Base-by-base conservation (phyloP, 768 basidiomycete genomes). In the Russula emetica region DNA sequence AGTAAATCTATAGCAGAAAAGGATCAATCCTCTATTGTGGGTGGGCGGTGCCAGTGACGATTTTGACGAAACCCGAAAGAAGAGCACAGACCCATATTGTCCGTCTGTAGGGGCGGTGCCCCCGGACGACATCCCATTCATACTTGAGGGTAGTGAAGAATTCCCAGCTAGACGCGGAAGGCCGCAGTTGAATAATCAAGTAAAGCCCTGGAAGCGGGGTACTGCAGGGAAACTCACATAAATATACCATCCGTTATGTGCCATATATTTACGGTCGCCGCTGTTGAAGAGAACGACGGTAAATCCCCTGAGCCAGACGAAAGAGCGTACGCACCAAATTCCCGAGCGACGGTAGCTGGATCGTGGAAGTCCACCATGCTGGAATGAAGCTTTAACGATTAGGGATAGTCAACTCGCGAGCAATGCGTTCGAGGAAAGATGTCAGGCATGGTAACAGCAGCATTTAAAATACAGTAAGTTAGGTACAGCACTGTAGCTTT, bases 81-180 rank as follows among this genome's bases (percentile, higher is more conserved):
- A 54, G 28, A 26, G 10, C 16, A 61, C 60, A 24, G 16, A 59
- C 58, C 58, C 47, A 59, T 50, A 59, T 59, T 5, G 58, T 28
- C 58, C n/a, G n/a, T n/a, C 36, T 18, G 58, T 51, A 59, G 0
- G 34, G 26, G 6, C 36, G 49, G 40, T 18, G 36, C n/a, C 26
- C 55, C 14, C 20, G 28, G n/a, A 45, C 32, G 4, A 57, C 40
- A 16, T 44, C 22, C 55, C 42, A 57, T 5, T 57, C 55, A 20
- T 30, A 57, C 13, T 57, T 7, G 6, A 57, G 55, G n/a, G 42
- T 57, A 6, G 42, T 57, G 13, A 57, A 5, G n/a, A 57, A 57
- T 18, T 57, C 55, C 55, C 55, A 57, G 5, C 55, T 57, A 16
- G 42, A 57, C 11, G 9, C 13, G 13, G 8, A 53, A 9, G 30